Conservation (phyloP, 2,329 filamentous ascomycete species). For the Pseudophaeomoniella oleicola region DNA sequence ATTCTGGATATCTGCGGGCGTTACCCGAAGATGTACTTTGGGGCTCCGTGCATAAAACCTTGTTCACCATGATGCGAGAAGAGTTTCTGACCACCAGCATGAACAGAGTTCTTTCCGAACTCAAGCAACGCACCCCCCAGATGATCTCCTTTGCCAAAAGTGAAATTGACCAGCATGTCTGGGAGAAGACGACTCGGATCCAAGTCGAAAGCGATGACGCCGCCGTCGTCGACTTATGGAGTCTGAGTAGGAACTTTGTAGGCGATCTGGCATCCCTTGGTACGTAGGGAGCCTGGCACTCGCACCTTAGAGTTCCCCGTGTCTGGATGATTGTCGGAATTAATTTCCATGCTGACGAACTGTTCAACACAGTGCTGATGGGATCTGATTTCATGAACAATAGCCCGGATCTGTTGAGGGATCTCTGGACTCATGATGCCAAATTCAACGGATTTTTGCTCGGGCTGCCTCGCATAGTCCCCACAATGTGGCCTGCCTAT, state of each 20-base stretch:
- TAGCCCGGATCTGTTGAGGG: constrained; percentile 37
- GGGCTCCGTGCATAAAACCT: constrained; percentile 21
- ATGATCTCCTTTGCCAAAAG: constrained; percentile 45
- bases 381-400: constrained; percentile 36
- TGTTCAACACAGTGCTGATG: constrained; percentile 29
- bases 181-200: constrained; percentile 42
- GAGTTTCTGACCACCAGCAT: constrained; percentile 29
- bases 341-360: constrained; percentile 12
- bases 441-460: constrained; percentile 39
- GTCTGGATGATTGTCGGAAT: too few species aligned
- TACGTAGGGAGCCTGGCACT: too few species aligned
- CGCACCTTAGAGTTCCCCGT: background rate
- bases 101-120: constrained; percentile 19
- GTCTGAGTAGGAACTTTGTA: constrained; percentile 42
- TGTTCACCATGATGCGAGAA: constrained; percentile 29
- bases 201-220: constrained; percentile 17
- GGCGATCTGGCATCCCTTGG: constrained; percentile 26
- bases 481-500: constrained; percentile 33
- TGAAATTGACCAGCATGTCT: constrained; percentile 45
- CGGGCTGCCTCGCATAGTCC: constrained; percentile 41
- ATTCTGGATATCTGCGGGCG: constrained; percentile 21
- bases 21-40: constrained; percentile 19
- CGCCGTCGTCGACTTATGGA: constrained; percentile 37
- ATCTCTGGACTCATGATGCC: constrained; percentile 40
- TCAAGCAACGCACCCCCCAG: constrained; percentile 34